phyloP scores from a whole-genome alignment of 148 eudicot genomes.

The Cornus florida region DNA sequence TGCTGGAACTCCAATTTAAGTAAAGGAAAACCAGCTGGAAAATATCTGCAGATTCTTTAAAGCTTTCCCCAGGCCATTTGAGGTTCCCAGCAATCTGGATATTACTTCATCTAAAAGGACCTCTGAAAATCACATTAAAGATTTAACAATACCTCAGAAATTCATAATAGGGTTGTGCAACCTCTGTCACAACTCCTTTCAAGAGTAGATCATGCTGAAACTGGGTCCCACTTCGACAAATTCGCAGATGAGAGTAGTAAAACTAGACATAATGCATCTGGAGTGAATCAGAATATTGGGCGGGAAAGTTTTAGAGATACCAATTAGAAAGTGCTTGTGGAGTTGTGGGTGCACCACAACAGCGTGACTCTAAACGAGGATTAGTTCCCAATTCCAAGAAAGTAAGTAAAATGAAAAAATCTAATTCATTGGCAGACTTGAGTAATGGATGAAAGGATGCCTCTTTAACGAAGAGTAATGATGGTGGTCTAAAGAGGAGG shows the following conservation, averaged over 20 bases:
- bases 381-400: constrained; percentile 40
- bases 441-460: constrained; percentile 40
- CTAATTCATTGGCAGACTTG: constrained; percentile 34
- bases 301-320: constrained; percentile 57
- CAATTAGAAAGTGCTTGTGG: constrained; percentile 37
- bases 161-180: constrained; percentile 25
- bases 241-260: constrained; percentile 38
- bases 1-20: constrained; percentile 47
- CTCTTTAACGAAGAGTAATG: constrained; percentile 42
- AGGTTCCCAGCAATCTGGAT: constrained; percentile 30
- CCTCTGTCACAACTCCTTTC: constrained; percentile 37
- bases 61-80: constrained; percentile 36
- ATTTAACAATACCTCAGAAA: constrained; percentile 35
- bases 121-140: constrained; percentile 44
- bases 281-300: constrained; percentile 36
- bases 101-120: constrained; percentile 37
- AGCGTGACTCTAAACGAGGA: constrained; percentile 44
- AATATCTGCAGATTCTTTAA: constrained; percentile 34
- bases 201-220: constrained; percentile 36
- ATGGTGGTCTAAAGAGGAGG: constrained; percentile 51
- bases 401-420: constrained; percentile 60
- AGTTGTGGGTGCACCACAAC: constrained; percentile 30
- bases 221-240: constrained; percentile 28
- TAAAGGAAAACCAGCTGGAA: constrained; percentile 48
- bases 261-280: constrained; percentile 42